Evolutionary conservation across 345 rosid species (phyloP), one percentile per base, ranked within the genome.

Genomic region (Trapa bicornis): DNA sequence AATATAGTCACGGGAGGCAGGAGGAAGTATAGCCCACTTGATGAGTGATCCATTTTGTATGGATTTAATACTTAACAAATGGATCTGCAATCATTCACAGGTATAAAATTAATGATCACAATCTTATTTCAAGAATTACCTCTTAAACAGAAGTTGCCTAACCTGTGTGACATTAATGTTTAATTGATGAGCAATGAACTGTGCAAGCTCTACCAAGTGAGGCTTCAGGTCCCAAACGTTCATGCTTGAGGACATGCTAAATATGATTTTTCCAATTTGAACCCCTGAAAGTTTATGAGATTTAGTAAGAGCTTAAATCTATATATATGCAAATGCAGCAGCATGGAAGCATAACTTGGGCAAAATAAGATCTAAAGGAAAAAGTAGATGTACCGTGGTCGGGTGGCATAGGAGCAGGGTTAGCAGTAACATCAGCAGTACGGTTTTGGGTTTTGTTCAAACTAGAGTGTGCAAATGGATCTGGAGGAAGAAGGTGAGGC

Each of bases 101-200:
- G 47, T 12, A 45, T 45, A 45, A 6, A 45, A 45, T 6, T 66
- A 10, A 57, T 37, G 33, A 58, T 0, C 33, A 58, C 16, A 32
- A 58, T 58, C 13, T 32, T 35, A 58, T 11, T 11, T 32, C 33
- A 41, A 47, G 37, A 22, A 53, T 58, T 32, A 8, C 45, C 36
- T 14, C 47, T 36, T 1, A 12, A 57, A n/a, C 35, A 54, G 64
- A 36, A 41, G 8, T 65, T 37, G 50, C 61, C 74, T 54, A 57
- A 93, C 98, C 87, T 89, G 95, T 37, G 91, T 81, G 74, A 68
- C 67, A 73, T 79, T 74, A 71, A 89, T 47, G 61, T 69, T 77
- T 22, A 94, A 81, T 71, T 81, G 86, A 67, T 80, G 83, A 60
- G 91, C 78, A 57, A 89, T 76, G 69, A 61, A 73, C 71, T 71